Conservation (phyloP, 2,329 filamentous ascomycete genomes). For the Aspergillus intermedius region DNA sequence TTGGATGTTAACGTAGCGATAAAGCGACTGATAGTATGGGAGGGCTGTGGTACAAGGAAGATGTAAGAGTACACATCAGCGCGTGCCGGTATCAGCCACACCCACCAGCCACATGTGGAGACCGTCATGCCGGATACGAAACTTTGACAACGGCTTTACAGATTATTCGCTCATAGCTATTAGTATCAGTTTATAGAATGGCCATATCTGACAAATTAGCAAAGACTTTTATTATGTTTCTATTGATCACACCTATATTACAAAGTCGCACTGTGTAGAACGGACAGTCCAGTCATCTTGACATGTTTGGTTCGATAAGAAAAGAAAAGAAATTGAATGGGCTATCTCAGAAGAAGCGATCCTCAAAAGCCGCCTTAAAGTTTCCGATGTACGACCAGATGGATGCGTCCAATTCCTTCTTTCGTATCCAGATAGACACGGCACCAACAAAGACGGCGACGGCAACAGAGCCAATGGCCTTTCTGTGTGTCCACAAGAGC, state of each 20-base stretch:
- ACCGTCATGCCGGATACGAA: background rate
- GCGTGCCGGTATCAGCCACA: conserved; percentile 4
- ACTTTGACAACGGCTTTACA: no score
- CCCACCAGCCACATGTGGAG: background rate
- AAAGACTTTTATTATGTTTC: no score
- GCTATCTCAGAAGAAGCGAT: background rate
- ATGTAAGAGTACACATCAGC: conserved; percentile 30
- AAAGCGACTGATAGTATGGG: conserved; percentile 9
- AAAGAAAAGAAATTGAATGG: background rate
- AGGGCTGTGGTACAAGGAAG: conserved; percentile 13
- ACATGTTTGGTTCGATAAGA: background rate
- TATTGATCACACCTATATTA: background rate
- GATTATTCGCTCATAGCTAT: background rate
- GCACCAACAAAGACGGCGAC: conserved; percentile 61
- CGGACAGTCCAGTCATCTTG: background rate
- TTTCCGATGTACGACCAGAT: conserved; percentile 28
- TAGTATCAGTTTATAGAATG: background rate
- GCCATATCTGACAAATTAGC: background rate
- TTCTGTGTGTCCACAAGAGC: conserved; percentile 58
- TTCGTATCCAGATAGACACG: conserved; percentile 62
- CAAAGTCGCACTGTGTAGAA: background rate
- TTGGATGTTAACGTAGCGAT: conserved; percentile 7
- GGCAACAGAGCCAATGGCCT: conserved; percentile 56
- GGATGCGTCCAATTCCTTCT: conserved; percentile 29
- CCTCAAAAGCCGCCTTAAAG: conserved; percentile 18